phyloP scores from a whole-genome alignment of 306 rosid species.

The Cucurbita argyrosperma region DNA sequence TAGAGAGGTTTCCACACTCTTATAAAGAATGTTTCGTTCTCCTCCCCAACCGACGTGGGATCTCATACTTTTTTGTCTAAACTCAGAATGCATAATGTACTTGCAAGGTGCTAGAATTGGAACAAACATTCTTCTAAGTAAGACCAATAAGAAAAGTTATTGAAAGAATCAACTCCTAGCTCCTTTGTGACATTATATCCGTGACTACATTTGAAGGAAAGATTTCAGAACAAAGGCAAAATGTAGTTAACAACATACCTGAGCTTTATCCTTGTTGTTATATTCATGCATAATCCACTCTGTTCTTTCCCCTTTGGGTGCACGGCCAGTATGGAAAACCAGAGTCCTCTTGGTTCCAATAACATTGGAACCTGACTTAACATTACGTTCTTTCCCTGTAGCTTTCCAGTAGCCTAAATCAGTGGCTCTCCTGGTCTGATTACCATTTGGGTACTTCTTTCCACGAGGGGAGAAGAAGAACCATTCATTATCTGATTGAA shows the following conservation, averaged over 20 bases:
- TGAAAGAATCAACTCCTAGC: background rate
- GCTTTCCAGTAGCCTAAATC: conserved; percentile 94
- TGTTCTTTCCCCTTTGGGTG: conserved; percentile 89
- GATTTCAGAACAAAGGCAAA: background rate
- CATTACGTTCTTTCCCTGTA: conserved; percentile 83
- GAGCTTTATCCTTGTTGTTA: conserved; percentile 51
- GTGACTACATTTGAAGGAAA: background rate
- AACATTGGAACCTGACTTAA: conserved; percentile 49
- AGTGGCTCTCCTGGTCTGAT: conserved; percentile 80
- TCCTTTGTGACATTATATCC: background rate
- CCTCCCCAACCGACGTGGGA: too few species aligned
- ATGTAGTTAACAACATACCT: conserved; percentile 17
- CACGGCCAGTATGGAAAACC: conserved; percentile 87
- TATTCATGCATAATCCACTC: conserved; percentile 98
- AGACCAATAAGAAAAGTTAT: background rate
- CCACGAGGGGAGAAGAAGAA: conserved; percentile 95
- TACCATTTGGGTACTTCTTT: conserved; percentile 88
- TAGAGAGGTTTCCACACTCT: too few species aligned
- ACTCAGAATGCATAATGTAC: background rate
- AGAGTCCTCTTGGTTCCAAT: conserved; percentile 85
- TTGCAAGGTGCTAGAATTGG: background rate
- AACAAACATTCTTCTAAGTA: background rate
- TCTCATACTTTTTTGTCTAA: background rate
- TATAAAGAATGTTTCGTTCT: too few species aligned
- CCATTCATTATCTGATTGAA: conserved; percentile 78